These are phyloP conservation scores for Hexamita inflata DNA, from an alignment of 208 protist genomes.

Conservation along the genomic window DNA sequence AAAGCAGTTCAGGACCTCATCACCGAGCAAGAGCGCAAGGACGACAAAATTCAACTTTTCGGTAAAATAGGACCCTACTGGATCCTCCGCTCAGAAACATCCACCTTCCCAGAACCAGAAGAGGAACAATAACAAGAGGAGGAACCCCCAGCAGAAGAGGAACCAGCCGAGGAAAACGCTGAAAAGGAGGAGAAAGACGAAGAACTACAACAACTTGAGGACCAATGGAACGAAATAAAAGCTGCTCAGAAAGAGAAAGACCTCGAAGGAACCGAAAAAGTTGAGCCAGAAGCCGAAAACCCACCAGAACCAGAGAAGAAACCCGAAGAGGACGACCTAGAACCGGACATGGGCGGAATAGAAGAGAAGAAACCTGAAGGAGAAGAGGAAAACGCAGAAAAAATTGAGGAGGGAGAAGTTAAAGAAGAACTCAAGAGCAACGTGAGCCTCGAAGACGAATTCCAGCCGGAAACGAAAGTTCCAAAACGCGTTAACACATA, in stretches of 20 bases:
- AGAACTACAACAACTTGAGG: neutral
- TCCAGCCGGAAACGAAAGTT: constrained; percentile 6
- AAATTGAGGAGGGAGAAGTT: constrained; percentile 3
- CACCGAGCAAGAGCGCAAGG: neutral
- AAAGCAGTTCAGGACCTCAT: neutral
- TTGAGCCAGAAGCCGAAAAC: neutral
- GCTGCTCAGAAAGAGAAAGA: neutral
- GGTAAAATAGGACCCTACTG: constrained; percentile 25
- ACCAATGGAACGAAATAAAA: neutral
- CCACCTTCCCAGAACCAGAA: neutral
- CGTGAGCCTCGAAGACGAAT: constrained; percentile 11
- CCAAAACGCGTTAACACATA: neutral
- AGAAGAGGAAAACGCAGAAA: neutral
- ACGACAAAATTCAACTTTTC: constrained; percentile 21
- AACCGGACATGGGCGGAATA: neutral
- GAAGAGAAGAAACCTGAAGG: neutral
- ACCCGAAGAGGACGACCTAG: neutral
- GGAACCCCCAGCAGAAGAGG: neutral
- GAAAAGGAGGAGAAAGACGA: neutral
- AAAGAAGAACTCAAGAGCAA: neutral
- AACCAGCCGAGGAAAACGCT: neutral
- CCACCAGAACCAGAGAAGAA: neutral
- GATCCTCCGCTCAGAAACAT: neutral
- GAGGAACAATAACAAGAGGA: neutral
- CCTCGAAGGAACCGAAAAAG: neutral